Conservation (phyloP, 495 filamentous ascomycete species). For the Haplographium delicatum region DNA sequence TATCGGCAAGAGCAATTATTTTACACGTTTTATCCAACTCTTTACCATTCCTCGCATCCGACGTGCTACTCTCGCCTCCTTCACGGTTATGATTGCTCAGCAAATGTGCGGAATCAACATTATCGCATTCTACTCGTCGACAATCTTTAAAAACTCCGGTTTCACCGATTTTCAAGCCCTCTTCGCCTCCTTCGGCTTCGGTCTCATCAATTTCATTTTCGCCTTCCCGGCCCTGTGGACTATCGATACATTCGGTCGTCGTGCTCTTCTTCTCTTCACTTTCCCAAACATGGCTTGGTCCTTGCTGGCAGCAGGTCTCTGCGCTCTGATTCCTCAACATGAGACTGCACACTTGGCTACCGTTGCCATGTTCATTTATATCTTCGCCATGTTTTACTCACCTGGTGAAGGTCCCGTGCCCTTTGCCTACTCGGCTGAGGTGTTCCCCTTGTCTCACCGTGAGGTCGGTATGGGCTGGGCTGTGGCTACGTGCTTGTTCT, state of each 20-base stretch:
- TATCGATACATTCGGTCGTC: conserved; percentile 80
- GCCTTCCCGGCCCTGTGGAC: conserved; percentile 77
- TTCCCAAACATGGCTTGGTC: conserved; percentile 82
- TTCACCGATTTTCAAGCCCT: conserved; percentile 54
- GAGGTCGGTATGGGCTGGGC: conserved; percentile 74
- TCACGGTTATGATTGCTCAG: conserved; percentile 70
- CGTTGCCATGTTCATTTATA: conserved; percentile 65
- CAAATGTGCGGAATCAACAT: conserved; percentile 75
- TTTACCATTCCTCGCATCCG: conserved; percentile 56
- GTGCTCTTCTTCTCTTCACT: conserved; percentile 72
- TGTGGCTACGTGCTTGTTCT: conserved; percentile 64
- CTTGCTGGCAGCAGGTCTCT: conserved; percentile 67
- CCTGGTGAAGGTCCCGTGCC: conserved; percentile 80
- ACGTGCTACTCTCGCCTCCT: conserved; percentile 53
- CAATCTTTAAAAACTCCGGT: conserved; percentile 64
- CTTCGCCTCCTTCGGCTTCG: conserved; percentile 53
- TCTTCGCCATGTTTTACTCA: conserved; percentile 68
- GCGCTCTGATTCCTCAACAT: conserved; percentile 55
- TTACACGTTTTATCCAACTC: conserved; percentile 51
- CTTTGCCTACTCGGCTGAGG: conserved; percentile 75
- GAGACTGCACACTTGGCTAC: conserved; percentile 49
- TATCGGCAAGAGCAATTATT: conserved; percentile 39
- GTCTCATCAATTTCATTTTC: conserved; percentile 75
- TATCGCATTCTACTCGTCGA: conserved; percentile 81
- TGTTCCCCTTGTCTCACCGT: conserved; percentile 68